Evolutionary conservation across 2,329 filamentous ascomycete genomes (phyloP), one percentile per base, ranked within the genome.

Genomic region (Magnaporthales sp.): DNA sequence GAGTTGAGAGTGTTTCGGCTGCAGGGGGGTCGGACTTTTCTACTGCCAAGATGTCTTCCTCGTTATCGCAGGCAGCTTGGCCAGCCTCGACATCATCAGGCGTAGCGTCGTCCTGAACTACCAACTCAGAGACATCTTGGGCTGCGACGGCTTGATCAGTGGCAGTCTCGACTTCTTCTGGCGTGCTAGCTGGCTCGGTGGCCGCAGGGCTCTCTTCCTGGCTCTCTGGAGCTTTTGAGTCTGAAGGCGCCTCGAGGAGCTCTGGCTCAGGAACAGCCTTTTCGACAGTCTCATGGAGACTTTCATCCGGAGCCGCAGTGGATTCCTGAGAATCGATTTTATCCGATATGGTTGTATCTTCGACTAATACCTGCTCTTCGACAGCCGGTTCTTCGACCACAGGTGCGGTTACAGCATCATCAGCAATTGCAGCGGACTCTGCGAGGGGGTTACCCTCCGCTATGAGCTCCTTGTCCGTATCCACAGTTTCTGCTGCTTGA

Each of bases 331-430:
- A 54, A 5, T 60, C 6, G 1, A 38, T n/a, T 7, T 66, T 51
- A 26, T 66, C 67, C 29, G 69, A 70, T 68, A 63, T 56, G 24
- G 6, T 32, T 26, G 11, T 4, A 11, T 58, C 46, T 56, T 24
- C 38, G 22, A n/a, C 62, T 11, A 24, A 19, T 4, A 13, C 13
- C 6, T 19, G 32, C 26, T 54, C 63, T 31, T 27, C 51, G 29
- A 26, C 24, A 38, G 19, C 27, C 7, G 46, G 24, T 8, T 60
- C n/a, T n/a, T 65, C 64, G 6, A 24, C 9, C 24, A 7, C 22
- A 31, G 64, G 56, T 15, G 54, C 65, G 51, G 19, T 13, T 7
- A 1, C 13, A 10, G 60, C 13, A 62, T 65, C 56, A 22, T 51
- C 31, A 2, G 30, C 31, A n/a, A 22, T 46, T 38, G 26, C n/a